Percentiles rank a stretch among this genome's conserved stretches.
phyloP scores from a whole-genome alignment of 2,329 filamentous ascomycete species.

The Botrytis fabae region DNA sequence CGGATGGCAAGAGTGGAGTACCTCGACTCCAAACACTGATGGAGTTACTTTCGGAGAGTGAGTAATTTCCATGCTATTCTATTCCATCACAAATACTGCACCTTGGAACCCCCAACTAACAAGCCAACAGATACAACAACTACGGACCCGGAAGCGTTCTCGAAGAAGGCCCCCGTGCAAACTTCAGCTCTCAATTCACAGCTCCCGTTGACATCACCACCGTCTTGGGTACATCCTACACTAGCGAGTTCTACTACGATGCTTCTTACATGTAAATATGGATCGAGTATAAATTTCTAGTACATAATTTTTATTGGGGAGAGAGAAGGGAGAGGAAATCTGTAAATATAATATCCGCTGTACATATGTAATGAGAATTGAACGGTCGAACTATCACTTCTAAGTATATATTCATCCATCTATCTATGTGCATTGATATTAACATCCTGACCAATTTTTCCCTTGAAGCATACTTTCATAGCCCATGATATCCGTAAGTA shows the following conservation, averaged over 20 bases:
- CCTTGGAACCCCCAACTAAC: background rate
- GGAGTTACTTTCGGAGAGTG: constrained; percentile 7
- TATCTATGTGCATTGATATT: too few relatives aligned
- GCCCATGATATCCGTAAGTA: too few relatives aligned
- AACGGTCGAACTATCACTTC: background rate
- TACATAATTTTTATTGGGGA: background rate
- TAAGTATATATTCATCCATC: too few relatives aligned
- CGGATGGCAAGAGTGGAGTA: constrained; percentile 54
- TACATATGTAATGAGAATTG: background rate
- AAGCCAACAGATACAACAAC: constrained; percentile 41
- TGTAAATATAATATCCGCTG: background rate
- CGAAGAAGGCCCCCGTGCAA: constrained; percentile 27
- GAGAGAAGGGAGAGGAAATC: background rate
- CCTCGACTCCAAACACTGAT: constrained; percentile 30
- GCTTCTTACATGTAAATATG: background rate
- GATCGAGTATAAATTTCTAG: background rate
- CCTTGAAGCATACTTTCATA: too few relatives aligned
- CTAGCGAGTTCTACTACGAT: constrained; percentile 31
- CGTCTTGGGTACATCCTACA: constrained; percentile 26
- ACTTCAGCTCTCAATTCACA: constrained; percentile 26
- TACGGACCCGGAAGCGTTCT: constrained; percentile 46
- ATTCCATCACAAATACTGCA: background rate
- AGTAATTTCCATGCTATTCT: background rate
- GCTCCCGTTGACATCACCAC: constrained; percentile 24
- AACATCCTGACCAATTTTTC: too few relatives aligned